A percentile compares a stretch with the other conserved stretches of the same genome.
Evolutionary conservation across 305 asterid species (phyloP).

Genomic region (Coffea humblotiana): DNA sequence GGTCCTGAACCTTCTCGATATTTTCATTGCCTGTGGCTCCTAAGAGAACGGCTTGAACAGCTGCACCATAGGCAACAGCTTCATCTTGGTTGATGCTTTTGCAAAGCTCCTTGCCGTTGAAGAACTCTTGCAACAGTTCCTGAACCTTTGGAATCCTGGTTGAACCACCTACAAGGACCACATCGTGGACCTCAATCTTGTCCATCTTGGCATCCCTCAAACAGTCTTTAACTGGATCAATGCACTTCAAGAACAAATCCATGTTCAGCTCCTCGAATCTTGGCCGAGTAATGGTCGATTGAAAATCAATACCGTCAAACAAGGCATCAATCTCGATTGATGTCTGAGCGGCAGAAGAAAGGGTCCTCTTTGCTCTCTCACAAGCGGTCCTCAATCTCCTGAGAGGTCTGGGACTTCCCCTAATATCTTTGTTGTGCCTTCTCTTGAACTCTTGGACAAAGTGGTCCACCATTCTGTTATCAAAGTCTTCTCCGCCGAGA

Average conservation of each 20-base stretch:
- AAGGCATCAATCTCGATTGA: constrained; percentile 16
- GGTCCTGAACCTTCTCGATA: constrained; percentile 18
- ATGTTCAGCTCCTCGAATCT: constrained; percentile 23
- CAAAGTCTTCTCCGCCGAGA: constrained; percentile 23
- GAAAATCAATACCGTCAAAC: constrained; percentile 17
- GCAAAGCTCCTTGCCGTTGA: constrained; percentile 28
- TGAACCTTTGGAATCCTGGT: constrained; percentile 27
- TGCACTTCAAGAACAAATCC: constrained; percentile 21
- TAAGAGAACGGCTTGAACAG: constrained; percentile 26
- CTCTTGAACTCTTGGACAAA: constrained; percentile 21
- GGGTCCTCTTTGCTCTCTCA: constrained; percentile 6
- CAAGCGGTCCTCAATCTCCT: constrained; percentile 3
- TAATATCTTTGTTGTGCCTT: constrained; percentile 20
- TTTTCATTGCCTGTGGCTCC: constrained; percentile 7
- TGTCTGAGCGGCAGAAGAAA: constrained; percentile 13
- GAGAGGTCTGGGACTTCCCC: constrained; percentile 17
- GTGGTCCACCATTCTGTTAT: background rate
- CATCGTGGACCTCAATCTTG: background rate
- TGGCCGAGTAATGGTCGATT: constrained; percentile 17
- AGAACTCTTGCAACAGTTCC: constrained; percentile 21
- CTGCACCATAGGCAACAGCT: constrained; percentile 27
- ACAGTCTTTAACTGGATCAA: constrained; percentile 27
- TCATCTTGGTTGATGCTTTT: constrained; percentile 8
- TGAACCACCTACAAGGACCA: background rate
- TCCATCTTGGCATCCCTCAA: constrained; percentile 25